phyloP scores from a whole-genome alignment of 75 land plant species.

The Sequoiadendron giganteum region DNA sequence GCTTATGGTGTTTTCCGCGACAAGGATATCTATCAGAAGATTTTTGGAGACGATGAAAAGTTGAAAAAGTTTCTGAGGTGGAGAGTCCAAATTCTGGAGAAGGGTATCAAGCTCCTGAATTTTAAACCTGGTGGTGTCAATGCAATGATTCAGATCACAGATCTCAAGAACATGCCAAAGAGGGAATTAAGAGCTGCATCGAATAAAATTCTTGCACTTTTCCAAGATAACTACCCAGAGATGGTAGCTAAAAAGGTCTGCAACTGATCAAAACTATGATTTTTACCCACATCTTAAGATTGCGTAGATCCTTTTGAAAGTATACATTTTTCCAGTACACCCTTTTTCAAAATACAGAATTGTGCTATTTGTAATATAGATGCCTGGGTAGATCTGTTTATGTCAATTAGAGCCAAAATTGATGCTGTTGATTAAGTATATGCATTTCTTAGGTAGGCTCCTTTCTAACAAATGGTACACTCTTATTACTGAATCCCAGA shows the following conservation, averaged over 20 bases:
- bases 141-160: constrained; percentile 84
- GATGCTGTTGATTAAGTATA: not conserved
- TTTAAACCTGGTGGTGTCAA: constrained; percentile 81
- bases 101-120: constrained; percentile 63
- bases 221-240: constrained; percentile 96
- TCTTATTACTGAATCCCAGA: not conserved
- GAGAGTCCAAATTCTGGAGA: constrained; percentile 88
- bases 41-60: constrained; percentile 84
- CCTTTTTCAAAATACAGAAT: not conserved
- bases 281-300: not conserved
- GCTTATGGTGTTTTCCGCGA: constrained; percentile 84
- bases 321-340: not conserved
- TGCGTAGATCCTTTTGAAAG: not conserved
- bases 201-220: constrained; percentile 63
- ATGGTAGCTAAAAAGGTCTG: constrained; percentile 80
- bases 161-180: constrained; percentile 86
- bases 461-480: not conserved
- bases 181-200: constrained; percentile 70
- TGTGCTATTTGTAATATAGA: not conserved
- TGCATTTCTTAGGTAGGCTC: not conserved
- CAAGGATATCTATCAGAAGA: constrained; percentile 74
- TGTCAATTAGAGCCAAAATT: not conserved
- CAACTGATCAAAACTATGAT: not conserved
- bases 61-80: constrained; percentile 72
- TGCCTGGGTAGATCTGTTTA: not conserved